Evolutionary conservation across 2,329 filamentous ascomycete species (phyloP), one percentile per base, ranked within the genome.

Genomic region (Colletotrichum tropicale): DNA sequence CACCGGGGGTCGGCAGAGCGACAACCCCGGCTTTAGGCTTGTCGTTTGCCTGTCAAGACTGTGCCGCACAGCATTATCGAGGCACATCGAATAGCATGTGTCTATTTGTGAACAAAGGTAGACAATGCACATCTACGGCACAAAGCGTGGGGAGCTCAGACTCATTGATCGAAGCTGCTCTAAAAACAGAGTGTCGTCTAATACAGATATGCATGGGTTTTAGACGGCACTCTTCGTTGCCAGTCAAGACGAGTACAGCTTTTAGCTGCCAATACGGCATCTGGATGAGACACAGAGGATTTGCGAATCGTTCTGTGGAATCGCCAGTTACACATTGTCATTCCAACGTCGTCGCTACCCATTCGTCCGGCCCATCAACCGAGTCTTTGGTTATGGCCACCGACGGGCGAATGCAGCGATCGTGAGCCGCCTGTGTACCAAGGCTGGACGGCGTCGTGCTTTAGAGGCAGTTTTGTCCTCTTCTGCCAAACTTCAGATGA

Each of bases 371-470:
- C 21, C 62, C 72, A 32, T 34, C 36, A 55, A 75, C 72, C 72
- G n/a, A 66, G 61, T 66, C 13, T 36, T 36, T 48, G 72, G 72
- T 71, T 71, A 36, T 52, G 52, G 38, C 55, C 60, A 34, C 48
- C 21, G 6, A 58, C 71, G 68, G 68, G 61, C 61, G 52, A 75
- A 28, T 74, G 68, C 68, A 71, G 48, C 21, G 66, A 43, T 69
- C 32, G 34, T 30, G 34, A 61, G 34, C 16, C 65, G 58, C 28
- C 9, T 36, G 32, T 55, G 55, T 26, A 69, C 8, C 16, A 60
- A 36, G 38, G 32, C 36, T 16, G 8, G 36, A 21, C 28, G 65
- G 36, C 7, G 18, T 13, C 21, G 36, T 69, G 24, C 34, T 24
- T 69, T 15, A 56, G 24, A n/a, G 48, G 18, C 62, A 24, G 64